Evolutionary conservation across 495 filamentous ascomycete species (phyloP).

Genomic region (Aspergillus homomorphus): DNA sequence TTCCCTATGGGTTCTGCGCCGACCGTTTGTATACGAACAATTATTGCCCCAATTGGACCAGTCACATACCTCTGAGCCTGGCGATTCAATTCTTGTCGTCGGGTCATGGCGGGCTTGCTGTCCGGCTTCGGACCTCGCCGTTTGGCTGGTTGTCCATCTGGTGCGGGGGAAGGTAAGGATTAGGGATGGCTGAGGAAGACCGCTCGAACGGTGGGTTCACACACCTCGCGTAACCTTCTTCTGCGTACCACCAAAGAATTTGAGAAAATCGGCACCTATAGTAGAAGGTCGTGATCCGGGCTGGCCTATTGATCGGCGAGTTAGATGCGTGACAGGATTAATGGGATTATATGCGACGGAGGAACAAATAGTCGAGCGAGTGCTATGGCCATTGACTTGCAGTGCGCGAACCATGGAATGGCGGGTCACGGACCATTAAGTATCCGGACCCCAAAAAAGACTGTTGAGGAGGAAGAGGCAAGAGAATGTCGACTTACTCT

Average conservation of each 20-base stretch:
- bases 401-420: too few relatives aligned
- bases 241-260: constrained; percentile 29
- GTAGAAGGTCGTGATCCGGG: constrained; percentile 13
- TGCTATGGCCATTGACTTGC: too few relatives aligned
- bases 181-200: neutral
- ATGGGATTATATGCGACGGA: too few relatives aligned
- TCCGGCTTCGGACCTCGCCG: constrained; percentile 93
- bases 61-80: constrained; percentile 82
- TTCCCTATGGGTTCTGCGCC: constrained; percentile 81
- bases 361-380: too few relatives aligned
- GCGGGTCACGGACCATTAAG: neutral
- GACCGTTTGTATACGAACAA: constrained; percentile 7
- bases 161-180: neutral
- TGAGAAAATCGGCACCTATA: constrained; percentile 37
- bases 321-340: neutral
- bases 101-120: constrained; percentile 90
- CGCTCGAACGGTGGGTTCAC: constrained; percentile 5
- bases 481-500: constrained; percentile 13
- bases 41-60: neutral
- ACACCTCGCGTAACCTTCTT: constrained; percentile 40
- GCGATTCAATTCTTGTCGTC: constrained; percentile 89
- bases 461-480: neutral
- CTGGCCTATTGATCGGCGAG: neutral
- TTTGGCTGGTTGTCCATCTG: constrained; percentile 85
- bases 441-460: neutral